Evolutionary conservation across 176 grass and related monocot species (phyloP).

Genomic region (Oryza glumipatula): DNA sequence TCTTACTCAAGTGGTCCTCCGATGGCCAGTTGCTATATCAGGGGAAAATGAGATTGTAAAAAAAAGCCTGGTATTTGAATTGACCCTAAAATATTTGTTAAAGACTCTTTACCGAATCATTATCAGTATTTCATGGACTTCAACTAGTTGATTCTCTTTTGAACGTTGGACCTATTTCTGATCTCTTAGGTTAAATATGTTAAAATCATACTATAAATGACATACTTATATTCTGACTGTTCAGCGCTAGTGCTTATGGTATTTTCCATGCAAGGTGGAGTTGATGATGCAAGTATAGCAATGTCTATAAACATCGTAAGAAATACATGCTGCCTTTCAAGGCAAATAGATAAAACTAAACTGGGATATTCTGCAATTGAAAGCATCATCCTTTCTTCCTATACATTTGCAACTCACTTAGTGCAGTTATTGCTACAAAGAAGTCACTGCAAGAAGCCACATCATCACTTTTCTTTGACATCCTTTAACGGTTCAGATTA

Average conservation of each 20-base stretch:
- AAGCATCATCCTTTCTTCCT: background rate
- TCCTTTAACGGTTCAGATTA: too few relatives aligned
- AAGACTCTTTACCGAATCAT: background rate
- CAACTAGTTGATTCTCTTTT: constrained; percentile 7
- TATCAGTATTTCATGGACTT: constrained; percentile 19
- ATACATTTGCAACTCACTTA: too few relatives aligned
- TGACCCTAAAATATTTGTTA: background rate
- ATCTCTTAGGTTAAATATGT: background rate
- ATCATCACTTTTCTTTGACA: too few relatives aligned
- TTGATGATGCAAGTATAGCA: constrained; percentile 24
- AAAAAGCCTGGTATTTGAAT: background rate
- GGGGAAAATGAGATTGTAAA: background rate
- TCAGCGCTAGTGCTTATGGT: constrained; percentile 8
- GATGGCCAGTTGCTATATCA: background rate
- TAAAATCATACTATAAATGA: background rate
- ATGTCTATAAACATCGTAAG: constrained; percentile 17
- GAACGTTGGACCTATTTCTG: background rate
- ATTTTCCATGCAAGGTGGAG: constrained; percentile 9
- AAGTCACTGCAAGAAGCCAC: too few relatives aligned
- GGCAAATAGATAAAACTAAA: constrained; percentile 24
- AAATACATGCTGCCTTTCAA: constrained; percentile 7
- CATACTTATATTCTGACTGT: constrained; percentile 13
- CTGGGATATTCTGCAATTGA: constrained; percentile 2
- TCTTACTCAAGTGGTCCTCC: background rate
- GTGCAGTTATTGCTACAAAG: too few relatives aligned